Evolutionary conservation across 169 alveolate species (phyloP), one percentile per base, ranked within the genome.

Genomic region (Cryptosporidium muris): DNA sequence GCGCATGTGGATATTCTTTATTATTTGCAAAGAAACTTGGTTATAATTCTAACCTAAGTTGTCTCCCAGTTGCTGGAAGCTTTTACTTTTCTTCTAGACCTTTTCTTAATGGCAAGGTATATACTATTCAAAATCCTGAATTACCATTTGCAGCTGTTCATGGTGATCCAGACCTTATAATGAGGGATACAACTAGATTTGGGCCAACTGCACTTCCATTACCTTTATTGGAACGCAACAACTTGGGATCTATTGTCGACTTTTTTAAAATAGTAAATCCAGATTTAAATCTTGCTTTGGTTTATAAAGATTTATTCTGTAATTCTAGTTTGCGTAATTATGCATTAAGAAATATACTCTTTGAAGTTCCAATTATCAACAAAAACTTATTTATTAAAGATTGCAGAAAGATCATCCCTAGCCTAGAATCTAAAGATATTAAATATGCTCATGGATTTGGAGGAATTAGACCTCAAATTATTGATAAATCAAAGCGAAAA

Each of bases 31-130:
- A 48, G 16, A 48, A 52, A 36, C 51, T 66, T 6, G 81, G 81
- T 3, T 66, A 66, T 66, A 49, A 64, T 36, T 66, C 64, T n/a
- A 51, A 66, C 37, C 51, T 62, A 64, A n/a, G 36, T 36, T 53
- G 25, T 43, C 16, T 66, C 38, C 47, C 47, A 25, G 16, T 66
- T 37, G 1, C 51, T 66, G 81, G 81, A 2, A 66, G 51, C 40
- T 38, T 48, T 0, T 58, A 66, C 37, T 25, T 2, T 3, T 45
- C 81, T 36, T 7, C 14, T 16, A 14, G 37, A 5, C 16, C 43
- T n/a, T 38, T 9, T 4, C 51, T 66, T 49, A 66, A 16, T 7
- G 81, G 81, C 4, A 36, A 49, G 6, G 81, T 66, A 25, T 36
- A 36, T 51, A 8, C 38, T 8, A 8, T 64, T 2, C 80, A 45